Conservation (phyloP, 2,329 filamentous ascomycete species). For the Ascochyta clinopodiicola region DNA sequence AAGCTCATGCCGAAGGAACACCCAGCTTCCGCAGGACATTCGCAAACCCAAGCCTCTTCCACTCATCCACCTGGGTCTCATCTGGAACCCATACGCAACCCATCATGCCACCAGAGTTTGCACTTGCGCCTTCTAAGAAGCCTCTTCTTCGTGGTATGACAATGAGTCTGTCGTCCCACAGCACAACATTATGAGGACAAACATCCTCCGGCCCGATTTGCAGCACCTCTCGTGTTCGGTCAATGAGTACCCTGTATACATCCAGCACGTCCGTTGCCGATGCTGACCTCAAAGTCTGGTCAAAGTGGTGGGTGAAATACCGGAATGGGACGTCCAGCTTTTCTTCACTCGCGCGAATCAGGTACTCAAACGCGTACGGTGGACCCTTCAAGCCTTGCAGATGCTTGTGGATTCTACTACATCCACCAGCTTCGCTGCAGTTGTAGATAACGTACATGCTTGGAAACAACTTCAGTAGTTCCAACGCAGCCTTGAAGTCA, state of each 20-base stretch:
- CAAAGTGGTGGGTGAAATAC: slow-evolving; percentile 45
- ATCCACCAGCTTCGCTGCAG: slow-evolving; percentile 54
- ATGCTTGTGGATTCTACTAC: slow-evolving; percentile 59
- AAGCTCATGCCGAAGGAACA: slow-evolving; percentile 19
- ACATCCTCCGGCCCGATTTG: slow-evolving; percentile 18
- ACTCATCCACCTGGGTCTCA: slow-evolving; percentile 46
- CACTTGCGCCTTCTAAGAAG: slow-evolving; percentile 47
- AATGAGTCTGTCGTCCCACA: slow-evolving; percentile 55
- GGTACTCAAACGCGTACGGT: slow-evolving; percentile 39
- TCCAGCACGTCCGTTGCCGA: slow-evolving; percentile 19
- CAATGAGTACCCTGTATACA: slow-evolving; percentile 30
- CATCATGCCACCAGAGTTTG: slow-evolving; percentile 58
- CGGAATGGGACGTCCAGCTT: slow-evolving; percentile 44
- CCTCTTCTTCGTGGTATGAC: slow-evolving; percentile 54
- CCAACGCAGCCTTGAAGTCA: slow-evolving; percentile 52
- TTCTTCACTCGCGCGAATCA: slow-evolving; percentile 31
- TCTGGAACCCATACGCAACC: slow-evolving; percentile 52
- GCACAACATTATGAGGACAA: slow-evolving; percentile 57
- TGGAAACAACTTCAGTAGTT: slow-evolving; percentile 38
- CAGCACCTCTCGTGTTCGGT: slow-evolving; percentile 17
- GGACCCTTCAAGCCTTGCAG: slow-evolving; percentile 51
- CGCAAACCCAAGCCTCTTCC: slow-evolving; percentile 47
- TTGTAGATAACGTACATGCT: slow-evolving; percentile 56
- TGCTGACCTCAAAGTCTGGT: slow-evolving; percentile 14
- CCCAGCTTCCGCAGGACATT: slow-evolving; percentile 50